Conservation (phyloP, 176 grass and related monocot species). For the Lolium perenne region DNA sequence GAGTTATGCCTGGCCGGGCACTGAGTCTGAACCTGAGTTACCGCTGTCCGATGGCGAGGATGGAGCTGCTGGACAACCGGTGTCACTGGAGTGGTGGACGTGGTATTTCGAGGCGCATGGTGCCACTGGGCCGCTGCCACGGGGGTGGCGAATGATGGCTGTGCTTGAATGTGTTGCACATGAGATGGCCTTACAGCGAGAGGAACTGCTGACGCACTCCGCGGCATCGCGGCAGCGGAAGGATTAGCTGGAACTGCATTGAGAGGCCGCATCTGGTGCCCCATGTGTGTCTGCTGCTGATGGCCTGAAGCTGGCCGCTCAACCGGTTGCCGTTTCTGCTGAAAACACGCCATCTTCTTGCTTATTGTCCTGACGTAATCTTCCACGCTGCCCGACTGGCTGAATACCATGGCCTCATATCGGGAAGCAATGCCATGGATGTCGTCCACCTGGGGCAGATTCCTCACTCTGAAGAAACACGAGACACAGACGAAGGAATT, state of each 20-base stretch:
- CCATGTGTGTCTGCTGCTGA: constrained; percentile 12
- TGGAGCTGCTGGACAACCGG: background rate
- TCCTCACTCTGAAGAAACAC: background rate
- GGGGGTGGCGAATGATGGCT: background rate
- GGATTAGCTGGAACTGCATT: background rate
- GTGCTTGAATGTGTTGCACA: background rate
- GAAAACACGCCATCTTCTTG: background rate
- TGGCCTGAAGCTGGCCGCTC: background rate
- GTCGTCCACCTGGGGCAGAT: background rate
- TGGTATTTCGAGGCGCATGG: background rate
- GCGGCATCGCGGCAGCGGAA: background rate
- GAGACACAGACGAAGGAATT: background rate
- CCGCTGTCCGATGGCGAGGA: background rate
- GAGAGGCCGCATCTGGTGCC: background rate
- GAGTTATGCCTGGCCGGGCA: background rate
- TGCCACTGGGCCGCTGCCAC: background rate
- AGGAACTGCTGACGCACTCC: background rate
- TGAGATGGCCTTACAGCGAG: background rate
- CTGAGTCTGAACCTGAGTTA: background rate
- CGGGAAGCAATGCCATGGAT: background rate
- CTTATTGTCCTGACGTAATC: constrained; percentile 3
- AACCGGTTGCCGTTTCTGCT: background rate
- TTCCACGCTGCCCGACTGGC: background rate
- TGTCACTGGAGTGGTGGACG: background rate
- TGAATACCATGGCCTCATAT: background rate